phyloP scores from a whole-genome alignment of 495 filamentous ascomycete genomes.

The Penicillium manginii region DNA sequence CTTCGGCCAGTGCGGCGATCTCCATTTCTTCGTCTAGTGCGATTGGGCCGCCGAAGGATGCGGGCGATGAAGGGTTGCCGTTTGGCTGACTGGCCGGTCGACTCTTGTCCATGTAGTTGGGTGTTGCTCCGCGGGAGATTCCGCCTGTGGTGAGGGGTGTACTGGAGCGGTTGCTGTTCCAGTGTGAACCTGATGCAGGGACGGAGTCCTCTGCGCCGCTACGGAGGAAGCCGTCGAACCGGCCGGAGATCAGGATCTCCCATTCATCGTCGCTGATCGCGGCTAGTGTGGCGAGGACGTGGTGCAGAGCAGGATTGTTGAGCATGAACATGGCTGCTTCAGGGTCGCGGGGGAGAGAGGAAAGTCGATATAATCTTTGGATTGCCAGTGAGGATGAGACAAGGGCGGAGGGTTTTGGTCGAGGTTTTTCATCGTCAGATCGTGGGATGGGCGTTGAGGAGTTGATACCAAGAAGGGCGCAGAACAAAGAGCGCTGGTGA shows the following conservation, averaged over 20 bases:
- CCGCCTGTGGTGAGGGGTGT: conserved; percentile 46
- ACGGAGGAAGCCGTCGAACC: conserved; percentile 97
- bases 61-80: conserved; percentile 36
- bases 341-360: conserved; percentile 72
- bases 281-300: conserved; percentile 83
- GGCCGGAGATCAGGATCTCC: conserved; percentile 94
- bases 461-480: conserved; percentile 73
- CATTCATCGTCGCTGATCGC: conserved; percentile 87
- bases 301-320: conserved; percentile 78
- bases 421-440: conserved; percentile 50
- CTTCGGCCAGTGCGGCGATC: conserved; percentile 82
- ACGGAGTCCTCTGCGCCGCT: conserved; percentile 77
- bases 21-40: conserved; percentile 94
- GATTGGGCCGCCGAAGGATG: conserved; percentile 66
- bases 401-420: conserved; percentile 67
- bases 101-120: conserved; percentile 39
- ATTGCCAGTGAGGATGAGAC: conserved; percentile 73
- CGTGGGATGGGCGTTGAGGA: conserved; percentile 48
- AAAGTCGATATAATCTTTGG: conserved; percentile 81
- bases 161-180: conserved; percentile 46
- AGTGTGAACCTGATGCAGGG: conserved; percentile 32
- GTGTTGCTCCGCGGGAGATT: conserved; percentile 46
- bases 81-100: conserved; percentile 45
- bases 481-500: conserved; percentile 76
- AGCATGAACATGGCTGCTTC: conserved; percentile 89